Evolutionary conservation across 345 rosid genomes (phyloP), one percentile per base, ranked within the genome.

Genomic region (Syzygium aqueum): DNA sequence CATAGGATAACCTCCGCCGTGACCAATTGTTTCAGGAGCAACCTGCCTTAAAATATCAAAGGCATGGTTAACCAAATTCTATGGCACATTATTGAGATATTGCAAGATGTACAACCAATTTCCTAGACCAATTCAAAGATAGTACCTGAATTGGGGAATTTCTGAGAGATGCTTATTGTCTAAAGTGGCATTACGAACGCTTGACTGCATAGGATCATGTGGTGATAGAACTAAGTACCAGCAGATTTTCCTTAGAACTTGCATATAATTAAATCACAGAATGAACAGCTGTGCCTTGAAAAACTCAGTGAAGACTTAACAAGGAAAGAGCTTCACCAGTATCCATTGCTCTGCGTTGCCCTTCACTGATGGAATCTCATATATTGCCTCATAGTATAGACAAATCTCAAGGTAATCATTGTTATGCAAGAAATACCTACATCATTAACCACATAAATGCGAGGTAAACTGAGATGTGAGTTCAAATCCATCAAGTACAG

Each of bases 1-100:
- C 99, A 95, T 73, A 90, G 98, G 88, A 97, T 92, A 88, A 94
- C 99, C 94, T 96, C 99, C 97, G 94, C 92, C 28, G 98, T 96
- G 84, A 97, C 98, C 90, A 97, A 90, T 89, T 96, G 97, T 88
- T 96, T 96, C 89, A 95, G 90, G 54, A 96, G 93, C 93, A 93
- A 86, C 93, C 99, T 95, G 87, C 22, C 51, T 84, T 67, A 84
- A 86, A 50, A n/a, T 65, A 87, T 28, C 12, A 11, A 82, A 82
- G 84, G 30, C 50, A 43, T 11, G 28, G 52, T 82, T 13, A 10
- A 51, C 11, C 16, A 27, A 30, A 21, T 82, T 16, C 52, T 43
- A 49, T 82, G n/a, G 50, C 50, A 49, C 8, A 0, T 49, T 82
- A 51, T 17, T 22, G 43, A 25, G 28, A 40, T 46, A 2, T 82